A percentile compares a stretch with the other conserved stretches of the same genome.
Evolutionary conservation across 371 early-diverging fungal genomes (phyloP).

Genomic region (Phascolomyces articulosus): DNA sequence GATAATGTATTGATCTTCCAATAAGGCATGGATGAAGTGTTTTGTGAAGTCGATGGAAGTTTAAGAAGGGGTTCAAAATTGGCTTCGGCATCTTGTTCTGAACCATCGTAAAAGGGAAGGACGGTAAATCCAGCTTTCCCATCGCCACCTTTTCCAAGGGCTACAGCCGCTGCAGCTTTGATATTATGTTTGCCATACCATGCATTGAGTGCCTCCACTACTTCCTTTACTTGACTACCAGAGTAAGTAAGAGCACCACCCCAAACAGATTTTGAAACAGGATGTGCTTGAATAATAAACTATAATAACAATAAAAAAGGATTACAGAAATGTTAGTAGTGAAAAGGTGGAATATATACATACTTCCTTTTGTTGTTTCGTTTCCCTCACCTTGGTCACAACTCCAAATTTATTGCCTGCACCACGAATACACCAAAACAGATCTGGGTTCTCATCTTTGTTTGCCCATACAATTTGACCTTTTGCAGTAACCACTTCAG

Average conservation of each 20-base stretch:
- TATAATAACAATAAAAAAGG: not conserved
- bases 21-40: slow-evolving; percentile 22
- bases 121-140: slow-evolving; percentile 25
- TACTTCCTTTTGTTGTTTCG: not conserved
- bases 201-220: slow-evolving; percentile 28
- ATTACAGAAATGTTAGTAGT: not conserved
- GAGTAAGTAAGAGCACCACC: slow-evolving; percentile 25
- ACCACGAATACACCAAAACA: slow-evolving; percentile 68
- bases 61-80: slow-evolving; percentile 25
- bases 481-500: slow-evolving; percentile 49
- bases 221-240: slow-evolving; percentile 17
- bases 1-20: slow-evolving; percentile 27
- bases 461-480: slow-evolving; percentile 50
- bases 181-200: slow-evolving; percentile 28
- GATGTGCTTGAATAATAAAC: slow-evolving; percentile 30
- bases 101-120: slow-evolving; percentile 27
- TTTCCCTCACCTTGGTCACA: slow-evolving; percentile 41
- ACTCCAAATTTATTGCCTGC: slow-evolving; percentile 66
- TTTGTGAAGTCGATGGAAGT: slow-evolving; percentile 8
- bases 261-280: slow-evolving; percentile 22
- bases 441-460: slow-evolving; percentile 42
- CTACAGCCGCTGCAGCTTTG: slow-evolving; percentile 28
- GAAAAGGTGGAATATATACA: not conserved
- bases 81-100: slow-evolving; percentile 17
- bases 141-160: slow-evolving; percentile 22